Evolutionary conservation across 495 filamentous ascomycete genomes (phyloP).

Genomic region (Aspergillus steynii): DNA sequence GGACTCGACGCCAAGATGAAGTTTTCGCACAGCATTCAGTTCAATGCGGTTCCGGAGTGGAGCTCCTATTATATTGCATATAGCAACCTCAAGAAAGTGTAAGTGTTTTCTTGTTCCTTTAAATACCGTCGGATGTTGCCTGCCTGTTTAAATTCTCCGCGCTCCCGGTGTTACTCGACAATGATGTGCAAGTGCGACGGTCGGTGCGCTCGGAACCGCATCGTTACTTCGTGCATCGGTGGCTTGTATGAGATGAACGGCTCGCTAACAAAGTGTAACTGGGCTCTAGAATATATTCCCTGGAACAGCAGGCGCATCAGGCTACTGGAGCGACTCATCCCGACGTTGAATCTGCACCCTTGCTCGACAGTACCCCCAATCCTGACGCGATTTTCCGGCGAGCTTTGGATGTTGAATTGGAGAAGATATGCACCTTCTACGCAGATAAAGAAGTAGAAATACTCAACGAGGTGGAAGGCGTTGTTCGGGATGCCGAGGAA

Average conservation of each 20-base stretch:
- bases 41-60: conserved; percentile 99
- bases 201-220: neutral
- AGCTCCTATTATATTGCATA: conserved; percentile 97
- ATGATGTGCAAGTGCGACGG: neutral
- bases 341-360: conserved; percentile 82
- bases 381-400: conserved; percentile 76
- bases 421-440: conserved; percentile 92
- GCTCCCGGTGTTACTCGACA: neutral
- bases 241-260: conserved; percentile 4
- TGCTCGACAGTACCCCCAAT: conserved; percentile 64
- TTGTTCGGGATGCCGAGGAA: conserved; percentile 71
- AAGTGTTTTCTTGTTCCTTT: conserved; percentile 35
- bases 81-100: conserved; percentile 98
- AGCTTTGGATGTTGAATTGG: conserved; percentile 83
- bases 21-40: conserved; percentile 99
- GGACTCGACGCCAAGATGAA: conserved; percentile 80
- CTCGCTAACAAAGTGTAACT: conserved; percentile 15
- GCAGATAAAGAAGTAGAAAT: conserved; percentile 83
- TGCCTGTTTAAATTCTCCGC: neutral
- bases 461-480: conserved; percentile 72
- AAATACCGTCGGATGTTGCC: neutral
- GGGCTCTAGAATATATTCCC: conserved; percentile 74
- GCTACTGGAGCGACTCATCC: conserved; percentile 43
- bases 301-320: conserved; percentile 74
- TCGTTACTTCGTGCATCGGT: neutral